Conservation (phyloP, 768 basidiomycete genomes). For the Rossbeevera mucosa region DNA sequence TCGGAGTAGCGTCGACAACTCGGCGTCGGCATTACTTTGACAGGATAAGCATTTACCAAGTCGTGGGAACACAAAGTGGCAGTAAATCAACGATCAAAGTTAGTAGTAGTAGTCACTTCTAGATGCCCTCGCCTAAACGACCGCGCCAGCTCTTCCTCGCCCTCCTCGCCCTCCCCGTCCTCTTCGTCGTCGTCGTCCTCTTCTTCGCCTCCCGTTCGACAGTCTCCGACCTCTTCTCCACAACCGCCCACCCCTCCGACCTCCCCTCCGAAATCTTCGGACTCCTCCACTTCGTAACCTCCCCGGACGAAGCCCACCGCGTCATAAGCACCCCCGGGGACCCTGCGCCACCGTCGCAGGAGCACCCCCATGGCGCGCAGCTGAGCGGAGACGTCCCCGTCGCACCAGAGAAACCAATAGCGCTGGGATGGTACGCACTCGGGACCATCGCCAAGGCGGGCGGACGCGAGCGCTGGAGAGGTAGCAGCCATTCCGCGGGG, state of each 20-base stretch:
- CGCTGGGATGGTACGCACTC: conserved; percentile 52
- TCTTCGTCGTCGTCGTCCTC: conserved; percentile 34
- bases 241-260: conserved; percentile 39
- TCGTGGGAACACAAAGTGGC: too few relatives aligned
- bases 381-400: conserved; percentile 33
- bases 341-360: background rate
- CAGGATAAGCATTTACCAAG: background rate
- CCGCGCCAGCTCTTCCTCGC: conserved; percentile 44
- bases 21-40: background rate
- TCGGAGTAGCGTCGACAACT: background rate
- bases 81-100: too few relatives aligned
- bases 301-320: conserved; percentile 24
- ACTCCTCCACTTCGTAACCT: conserved; percentile 60
- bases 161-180: conserved; percentile 27
- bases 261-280: conserved; percentile 60
- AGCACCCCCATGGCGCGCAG: background rate
- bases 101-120: too few relatives aligned
- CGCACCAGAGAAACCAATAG: conserved; percentile 45
- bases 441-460: conserved; percentile 22
- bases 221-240: conserved; percentile 33
- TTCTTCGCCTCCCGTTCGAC: conserved; percentile 36
- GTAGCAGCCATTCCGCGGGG: conserved; percentile 32
- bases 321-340: conserved; percentile 21
- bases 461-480: background rate
- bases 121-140: conserved; percentile 27